Evolutionary conservation across 2,329 filamentous ascomycete genomes (phyloP).

Genomic region (Sporothrix mexicana): DNA sequence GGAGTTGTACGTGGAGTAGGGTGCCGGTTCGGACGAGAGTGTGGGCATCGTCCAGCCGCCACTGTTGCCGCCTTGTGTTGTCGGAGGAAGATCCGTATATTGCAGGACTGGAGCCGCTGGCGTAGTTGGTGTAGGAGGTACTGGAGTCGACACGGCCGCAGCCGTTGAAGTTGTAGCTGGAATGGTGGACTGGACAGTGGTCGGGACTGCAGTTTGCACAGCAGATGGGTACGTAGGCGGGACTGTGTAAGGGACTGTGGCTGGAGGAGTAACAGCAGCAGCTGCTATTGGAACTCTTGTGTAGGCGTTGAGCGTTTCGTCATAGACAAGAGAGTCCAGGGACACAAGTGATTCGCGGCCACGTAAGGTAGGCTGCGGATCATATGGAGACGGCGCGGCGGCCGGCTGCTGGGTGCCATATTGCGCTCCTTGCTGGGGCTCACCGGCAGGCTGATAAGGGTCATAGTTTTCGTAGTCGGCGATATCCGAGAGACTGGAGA

Average conservation of each 20-base stretch:
- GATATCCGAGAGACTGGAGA: conserved; percentile 44
- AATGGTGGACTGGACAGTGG: neutral
- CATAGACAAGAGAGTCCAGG: conserved; percentile 43
- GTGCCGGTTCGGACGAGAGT: conserved; percentile 1
- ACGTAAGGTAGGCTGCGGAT: conserved; percentile 38
- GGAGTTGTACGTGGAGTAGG: conserved; percentile 31
- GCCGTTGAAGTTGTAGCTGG: neutral
- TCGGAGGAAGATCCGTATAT: conserved; percentile 4
- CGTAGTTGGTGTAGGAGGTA: neutral
- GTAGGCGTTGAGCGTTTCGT: conserved; percentile 28
- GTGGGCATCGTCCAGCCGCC: neutral
- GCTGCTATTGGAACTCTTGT: conserved; percentile 11
- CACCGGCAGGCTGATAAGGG: conserved; percentile 38
- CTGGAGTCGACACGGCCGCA: neutral
- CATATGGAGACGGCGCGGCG: conserved; percentile 2
- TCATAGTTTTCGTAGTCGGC: conserved; percentile 59
- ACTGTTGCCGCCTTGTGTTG: neutral
- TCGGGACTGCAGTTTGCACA: no score
- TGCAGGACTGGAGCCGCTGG: conserved; percentile 14
- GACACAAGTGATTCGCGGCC: conserved; percentile 50
- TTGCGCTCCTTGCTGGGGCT: conserved; percentile 32
- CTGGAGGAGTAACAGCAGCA: neutral
- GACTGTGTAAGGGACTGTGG: neutral
- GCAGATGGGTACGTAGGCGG: no score
- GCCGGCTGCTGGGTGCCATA: neutral